Conservation (phyloP, 2,329 filamentous ascomycete species). For the Metarhizium brunneum region DNA sequence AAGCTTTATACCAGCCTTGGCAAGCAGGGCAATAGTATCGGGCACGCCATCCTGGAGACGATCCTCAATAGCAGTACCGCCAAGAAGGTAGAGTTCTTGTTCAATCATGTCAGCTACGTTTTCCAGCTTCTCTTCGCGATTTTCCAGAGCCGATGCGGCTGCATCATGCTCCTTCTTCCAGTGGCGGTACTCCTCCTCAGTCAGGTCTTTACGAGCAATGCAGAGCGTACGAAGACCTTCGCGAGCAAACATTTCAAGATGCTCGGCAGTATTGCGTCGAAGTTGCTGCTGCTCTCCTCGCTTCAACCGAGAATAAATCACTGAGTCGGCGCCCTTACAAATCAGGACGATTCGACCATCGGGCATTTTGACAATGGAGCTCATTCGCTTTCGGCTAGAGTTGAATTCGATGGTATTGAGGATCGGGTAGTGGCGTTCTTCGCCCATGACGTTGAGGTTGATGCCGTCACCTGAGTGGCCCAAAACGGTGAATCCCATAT, state of each 20-base stretch:
- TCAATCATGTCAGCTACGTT: slow-evolving; percentile 84
- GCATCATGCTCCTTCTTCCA: slow-evolving; percentile 86
- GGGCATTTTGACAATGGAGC: slow-evolving; percentile 90
- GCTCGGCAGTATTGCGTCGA: slow-evolving; percentile 75
- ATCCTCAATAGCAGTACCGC: slow-evolving; percentile 96
- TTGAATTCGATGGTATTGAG: slow-evolving; percentile 97
- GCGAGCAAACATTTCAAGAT: slow-evolving; percentile 92
- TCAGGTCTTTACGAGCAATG: slow-evolving; percentile 74
- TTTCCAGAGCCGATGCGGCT: slow-evolving; percentile 72
- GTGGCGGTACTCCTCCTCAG: slow-evolving; percentile 70
- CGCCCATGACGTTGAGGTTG: slow-evolving; percentile 75
- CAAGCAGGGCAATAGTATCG: slow-evolving; percentile 86
- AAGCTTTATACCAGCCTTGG: slow-evolving; percentile 90
- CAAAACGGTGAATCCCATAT: slow-evolving; percentile 90
- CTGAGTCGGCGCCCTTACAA: slow-evolving; percentile 95
- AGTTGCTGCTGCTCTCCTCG: slow-evolving; percentile 79
- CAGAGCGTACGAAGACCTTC: slow-evolving; percentile 93
- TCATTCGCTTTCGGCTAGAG: slow-evolving; percentile 94
- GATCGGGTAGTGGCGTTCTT: slow-evolving; percentile 76
- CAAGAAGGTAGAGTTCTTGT: slow-evolving; percentile 76
- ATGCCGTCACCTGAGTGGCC: slow-evolving; percentile 73
- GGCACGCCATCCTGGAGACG: slow-evolving; percentile 93
- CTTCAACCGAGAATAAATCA: slow-evolving; percentile 88
- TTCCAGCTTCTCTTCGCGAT: slow-evolving; percentile 90
- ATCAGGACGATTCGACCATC: slow-evolving; percentile 82